These are phyloP conservation scores for Elaeagnus macrophylla DNA, from an alignment of 306 rosid species.

Conservation along the genomic window DNA sequence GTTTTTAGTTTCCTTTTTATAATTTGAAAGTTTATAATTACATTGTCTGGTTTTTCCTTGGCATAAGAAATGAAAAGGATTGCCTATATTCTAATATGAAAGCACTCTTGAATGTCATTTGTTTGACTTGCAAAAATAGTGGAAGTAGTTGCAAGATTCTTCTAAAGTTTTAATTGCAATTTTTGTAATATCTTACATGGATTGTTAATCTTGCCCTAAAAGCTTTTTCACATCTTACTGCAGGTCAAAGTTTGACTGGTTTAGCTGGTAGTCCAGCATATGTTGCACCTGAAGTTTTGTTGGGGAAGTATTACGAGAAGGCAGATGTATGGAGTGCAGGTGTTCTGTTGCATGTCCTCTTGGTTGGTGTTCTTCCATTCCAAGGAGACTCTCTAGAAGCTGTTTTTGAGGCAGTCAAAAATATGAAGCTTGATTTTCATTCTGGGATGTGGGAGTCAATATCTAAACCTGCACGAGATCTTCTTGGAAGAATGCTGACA, in stretches of 20 bases:
- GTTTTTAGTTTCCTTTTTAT: no score
- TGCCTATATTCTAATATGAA: no score
- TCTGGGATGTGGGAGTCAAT: conserved; percentile 64
- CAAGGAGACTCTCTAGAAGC: conserved; percentile 81
- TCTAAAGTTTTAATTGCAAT: neutral
- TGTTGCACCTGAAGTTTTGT: conserved; percentile 94
- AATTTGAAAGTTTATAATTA: no score
- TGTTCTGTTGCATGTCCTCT: conserved; percentile 82
- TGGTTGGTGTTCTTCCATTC: conserved; percentile 82
- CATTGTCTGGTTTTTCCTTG: no score
- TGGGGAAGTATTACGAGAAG: conserved; percentile 72
- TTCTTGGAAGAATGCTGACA: conserved; percentile 87
- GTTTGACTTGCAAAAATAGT: no score
- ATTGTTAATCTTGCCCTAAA: conserved; percentile 11
- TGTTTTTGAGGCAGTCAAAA: conserved; percentile 88
- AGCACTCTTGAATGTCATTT: no score
- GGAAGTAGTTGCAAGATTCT: no score
- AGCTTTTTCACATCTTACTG: conserved; percentile 8
- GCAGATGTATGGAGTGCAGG: conserved; percentile 99
- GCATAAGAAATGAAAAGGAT: no score
- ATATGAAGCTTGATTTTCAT: conserved; percentile 63
- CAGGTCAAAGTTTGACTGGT: conserved; percentile 93
- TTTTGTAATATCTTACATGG: neutral
- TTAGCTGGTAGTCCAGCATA: conserved; percentile 99
- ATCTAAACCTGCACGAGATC: conserved; percentile 89